These are phyloP conservation scores for Wolfiporia cocos DNA, from an alignment of 1,284 basidiomycete genomes.

Conservation along the genomic window DNA sequence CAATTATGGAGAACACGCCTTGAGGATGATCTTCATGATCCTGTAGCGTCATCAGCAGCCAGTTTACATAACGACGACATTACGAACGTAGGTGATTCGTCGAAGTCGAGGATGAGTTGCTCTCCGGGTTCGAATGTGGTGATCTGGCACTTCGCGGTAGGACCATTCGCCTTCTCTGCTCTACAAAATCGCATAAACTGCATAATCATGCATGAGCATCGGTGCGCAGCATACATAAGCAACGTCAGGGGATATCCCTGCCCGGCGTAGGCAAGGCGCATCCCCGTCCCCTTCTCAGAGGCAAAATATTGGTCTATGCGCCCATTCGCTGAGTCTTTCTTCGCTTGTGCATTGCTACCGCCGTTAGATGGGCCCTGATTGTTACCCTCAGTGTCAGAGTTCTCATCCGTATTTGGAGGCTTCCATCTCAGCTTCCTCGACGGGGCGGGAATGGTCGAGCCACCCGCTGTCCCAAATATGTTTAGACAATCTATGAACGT, in stretches of 20 bases:
- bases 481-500: conserved; percentile 86
- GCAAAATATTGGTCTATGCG: conserved; percentile 50
- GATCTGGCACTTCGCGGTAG: conserved; percentile 86
- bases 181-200: conserved; percentile 33
- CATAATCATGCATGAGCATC: conserved; percentile 4
- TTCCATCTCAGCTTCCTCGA: conserved; percentile 23
- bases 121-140: conserved; percentile 83
- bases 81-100: conserved; percentile 59
- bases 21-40: conserved; percentile 80
- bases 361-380: conserved; percentile 4
- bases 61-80: not conserved
- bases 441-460: conserved; percentile 35
- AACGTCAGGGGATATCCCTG: conserved; percentile 76
- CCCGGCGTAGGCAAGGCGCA: conserved; percentile 82
- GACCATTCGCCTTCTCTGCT: conserved; percentile 78
- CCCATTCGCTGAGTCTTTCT: conserved; percentile 1
- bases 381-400: conserved; percentile 37
- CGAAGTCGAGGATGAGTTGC: conserved; percentile 75
- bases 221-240: conserved; percentile 59
- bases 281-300: conserved; percentile 66
- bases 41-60: conserved; percentile 28
- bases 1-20: conserved; percentile 38
- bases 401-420: conserved; percentile 46
- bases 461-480: conserved; percentile 79
- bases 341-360: not conserved